Evolutionary conservation across 768 basidiomycete genomes (phyloP).

Genomic region (Lentinula detonsa): DNA sequence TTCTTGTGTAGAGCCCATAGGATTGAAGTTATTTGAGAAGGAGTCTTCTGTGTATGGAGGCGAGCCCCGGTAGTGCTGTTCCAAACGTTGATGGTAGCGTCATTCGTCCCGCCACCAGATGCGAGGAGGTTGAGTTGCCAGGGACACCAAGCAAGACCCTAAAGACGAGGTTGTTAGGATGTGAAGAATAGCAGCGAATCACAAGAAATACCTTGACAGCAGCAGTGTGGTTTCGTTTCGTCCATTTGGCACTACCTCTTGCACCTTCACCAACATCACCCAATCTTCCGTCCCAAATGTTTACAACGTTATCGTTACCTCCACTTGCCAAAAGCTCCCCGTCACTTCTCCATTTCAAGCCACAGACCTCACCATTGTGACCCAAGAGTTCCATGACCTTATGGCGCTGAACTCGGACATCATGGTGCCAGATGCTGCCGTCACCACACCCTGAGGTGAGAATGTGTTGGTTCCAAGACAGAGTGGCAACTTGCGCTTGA

Average conservation of each 20-base stretch:
- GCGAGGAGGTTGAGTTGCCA: slow-evolving; percentile 93
- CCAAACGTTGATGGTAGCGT: slow-evolving; percentile 88
- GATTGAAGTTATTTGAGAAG: slow-evolving; percentile 88
- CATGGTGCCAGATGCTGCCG: slow-evolving; percentile 95
- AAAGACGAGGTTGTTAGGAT: not conserved
- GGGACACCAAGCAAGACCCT: slow-evolving; percentile 96
- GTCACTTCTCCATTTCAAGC: slow-evolving; percentile 82
- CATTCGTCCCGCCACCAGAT: slow-evolving; percentile 91
- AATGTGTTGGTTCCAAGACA: slow-evolving; percentile 86
- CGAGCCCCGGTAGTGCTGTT: slow-evolving; percentile 90
- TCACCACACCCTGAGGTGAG: slow-evolving; percentile 87
- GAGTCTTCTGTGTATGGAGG: slow-evolving; percentile 78
- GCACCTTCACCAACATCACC: slow-evolving; percentile 48
- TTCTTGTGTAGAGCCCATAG: slow-evolving; percentile 85
- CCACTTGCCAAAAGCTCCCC: slow-evolving; percentile 91
- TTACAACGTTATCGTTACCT: slow-evolving; percentile 97
- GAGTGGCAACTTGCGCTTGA: slow-evolving; percentile 71
- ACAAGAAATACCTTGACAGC: slow-evolving; percentile 57
- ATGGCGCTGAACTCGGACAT: slow-evolving; percentile 83
- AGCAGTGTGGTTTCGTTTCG: slow-evolving; percentile 86
- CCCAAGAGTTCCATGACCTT: slow-evolving; percentile 88
- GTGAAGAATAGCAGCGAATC: not conserved
- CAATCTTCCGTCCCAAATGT: slow-evolving; percentile 90
- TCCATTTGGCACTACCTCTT: slow-evolving; percentile 74
- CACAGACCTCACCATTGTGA: slow-evolving; percentile 91